Conservation (phyloP, 2,329 filamentous ascomycete species). For the Akanthomyces lecanii region DNA sequence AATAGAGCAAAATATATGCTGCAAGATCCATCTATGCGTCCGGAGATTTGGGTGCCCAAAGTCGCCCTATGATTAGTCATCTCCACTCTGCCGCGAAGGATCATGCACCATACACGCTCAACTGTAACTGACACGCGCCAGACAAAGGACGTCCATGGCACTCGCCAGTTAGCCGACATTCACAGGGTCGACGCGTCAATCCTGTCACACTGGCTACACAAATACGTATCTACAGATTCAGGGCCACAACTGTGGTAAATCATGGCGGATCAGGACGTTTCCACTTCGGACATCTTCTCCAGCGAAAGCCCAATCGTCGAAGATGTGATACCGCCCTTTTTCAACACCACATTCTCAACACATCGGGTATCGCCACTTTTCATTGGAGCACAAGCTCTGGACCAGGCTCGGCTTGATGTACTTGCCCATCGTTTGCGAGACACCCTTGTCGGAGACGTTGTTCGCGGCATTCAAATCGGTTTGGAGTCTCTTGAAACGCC, state of each 20-base stretch:
- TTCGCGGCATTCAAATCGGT: conserved; percentile 56
- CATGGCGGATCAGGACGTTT: conserved; percentile 14
- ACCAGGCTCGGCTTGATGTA: conserved; percentile 34
- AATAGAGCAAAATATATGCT: background rate
- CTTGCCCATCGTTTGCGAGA: conserved; percentile 50
- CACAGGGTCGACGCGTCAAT: background rate
- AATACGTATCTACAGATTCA: background rate
- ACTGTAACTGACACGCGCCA: conserved; percentile 1
- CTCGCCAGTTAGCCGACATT: background rate
- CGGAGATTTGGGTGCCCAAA: background rate
- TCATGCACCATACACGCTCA: background rate
- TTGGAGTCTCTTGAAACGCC: conserved; percentile 40
- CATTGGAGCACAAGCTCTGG: conserved; percentile 39
- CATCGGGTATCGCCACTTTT: conserved; percentile 53
- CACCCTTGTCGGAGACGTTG: conserved; percentile 52
- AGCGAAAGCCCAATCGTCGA: conserved; percentile 19
- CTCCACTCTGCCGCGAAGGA: background rate
- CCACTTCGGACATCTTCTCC: conserved; percentile 15
- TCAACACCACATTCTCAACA: conserved; percentile 56
- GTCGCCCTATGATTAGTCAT: conserved; percentile 9
- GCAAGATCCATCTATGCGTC: background rate
- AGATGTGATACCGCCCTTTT: conserved; percentile 39
- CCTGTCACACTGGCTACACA: background rate
- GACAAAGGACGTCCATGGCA: background rate
- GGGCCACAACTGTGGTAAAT: background rate